phyloP scores from a whole-genome alignment of 164 flowering plant genomes.

The Vitis labrusca region DNA sequence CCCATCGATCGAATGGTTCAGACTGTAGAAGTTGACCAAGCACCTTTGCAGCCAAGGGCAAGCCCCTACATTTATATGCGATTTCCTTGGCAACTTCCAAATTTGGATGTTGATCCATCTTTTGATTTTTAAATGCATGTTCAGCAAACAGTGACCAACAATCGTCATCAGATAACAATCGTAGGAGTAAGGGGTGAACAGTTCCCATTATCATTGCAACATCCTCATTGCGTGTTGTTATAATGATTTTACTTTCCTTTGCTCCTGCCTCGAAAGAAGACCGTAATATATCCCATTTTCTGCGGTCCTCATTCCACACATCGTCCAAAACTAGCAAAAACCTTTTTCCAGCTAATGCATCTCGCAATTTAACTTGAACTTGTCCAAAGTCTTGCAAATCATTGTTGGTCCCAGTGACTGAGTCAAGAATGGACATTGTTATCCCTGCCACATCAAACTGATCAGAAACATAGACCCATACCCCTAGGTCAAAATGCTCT shows the following conservation, averaged over 20 bases:
- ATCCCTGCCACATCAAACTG: slow-evolving; percentile 15
- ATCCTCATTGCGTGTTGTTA: slow-evolving; percentile 25
- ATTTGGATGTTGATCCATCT: neutral
- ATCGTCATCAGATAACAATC: slow-evolving; percentile 16
- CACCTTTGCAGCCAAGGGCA: slow-evolving; percentile 31
- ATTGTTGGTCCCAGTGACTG: neutral
- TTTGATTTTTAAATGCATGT: slow-evolving; percentile 16
- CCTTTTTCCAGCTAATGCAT: slow-evolving; percentile 8
- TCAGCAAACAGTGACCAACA: slow-evolving; percentile 26
- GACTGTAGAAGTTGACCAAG: slow-evolving; percentile 23
- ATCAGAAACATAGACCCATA: slow-evolving; percentile 31
- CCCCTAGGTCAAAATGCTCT: slow-evolving; percentile 13
- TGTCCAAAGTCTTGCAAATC: neutral
- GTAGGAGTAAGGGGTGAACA: neutral
- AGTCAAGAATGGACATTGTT: slow-evolving; percentile 13
- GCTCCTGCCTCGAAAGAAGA: slow-evolving; percentile 17
- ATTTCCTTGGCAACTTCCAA: slow-evolving; percentile 22
- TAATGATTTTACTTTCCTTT: slow-evolving; percentile 27
- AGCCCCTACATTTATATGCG: slow-evolving; percentile 30
- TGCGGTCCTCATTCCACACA: slow-evolving; percentile 22
- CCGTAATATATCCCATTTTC: slow-evolving; percentile 19
- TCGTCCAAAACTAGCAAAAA: slow-evolving; percentile 37
- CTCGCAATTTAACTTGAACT: slow-evolving; percentile 19
- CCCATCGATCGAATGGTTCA: slow-evolving; percentile 15
- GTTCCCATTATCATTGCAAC: slow-evolving; percentile 17